Evolutionary conservation across 2,329 filamentous ascomycete species (phyloP).

Genomic region (Paraphoma sp.): DNA sequence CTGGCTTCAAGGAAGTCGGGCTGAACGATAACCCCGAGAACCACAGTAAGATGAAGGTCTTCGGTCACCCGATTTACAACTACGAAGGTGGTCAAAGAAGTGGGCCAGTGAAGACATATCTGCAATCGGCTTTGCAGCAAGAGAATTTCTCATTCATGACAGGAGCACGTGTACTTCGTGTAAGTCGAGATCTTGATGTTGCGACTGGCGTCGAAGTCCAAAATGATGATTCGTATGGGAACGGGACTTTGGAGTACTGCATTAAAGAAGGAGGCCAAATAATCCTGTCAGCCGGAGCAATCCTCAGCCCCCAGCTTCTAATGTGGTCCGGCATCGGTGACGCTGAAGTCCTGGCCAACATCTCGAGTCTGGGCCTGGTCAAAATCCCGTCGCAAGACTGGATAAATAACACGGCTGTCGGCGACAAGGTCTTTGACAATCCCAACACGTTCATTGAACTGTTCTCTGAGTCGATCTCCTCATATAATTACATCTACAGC

Average conservation of each 20-base stretch:
- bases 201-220: slow-evolving; percentile 54
- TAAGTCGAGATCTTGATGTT: slow-evolving; percentile 49
- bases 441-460: slow-evolving; percentile 63
- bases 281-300: slow-evolving; percentile 41
- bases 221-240: slow-evolving; percentile 38
- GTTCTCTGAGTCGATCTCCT: slow-evolving; percentile 51
- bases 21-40: slow-evolving; percentile 55
- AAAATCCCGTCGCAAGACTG: slow-evolving; percentile 48
- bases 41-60: slow-evolving; percentile 54
- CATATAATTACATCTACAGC: slow-evolving; percentile 57
- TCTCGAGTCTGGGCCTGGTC: slow-evolving; percentile 47
- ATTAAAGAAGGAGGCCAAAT: slow-evolving; percentile 35
- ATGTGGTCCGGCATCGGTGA: slow-evolving; percentile 50
- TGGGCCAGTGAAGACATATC: slow-evolving; percentile 58
- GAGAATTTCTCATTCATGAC: slow-evolving; percentile 48
- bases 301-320: slow-evolving; percentile 47
- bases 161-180: slow-evolving; percentile 52
- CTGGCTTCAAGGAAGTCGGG: slow-evolving; percentile 56
- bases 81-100: slow-evolving; percentile 59
- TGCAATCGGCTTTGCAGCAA: slow-evolving; percentile 55
- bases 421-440: slow-evolving; percentile 62
- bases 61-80: slow-evolving; percentile 57
- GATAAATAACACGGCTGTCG: slow-evolving; percentile 59
- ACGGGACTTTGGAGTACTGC: slow-evolving; percentile 33
- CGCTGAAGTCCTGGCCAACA: slow-evolving; percentile 26